Evolutionary conservation across 352 stramenopile genomes (phyloP), one percentile per base, ranked within the genome.

Genomic region (Thalassiosira hispida): DNA sequence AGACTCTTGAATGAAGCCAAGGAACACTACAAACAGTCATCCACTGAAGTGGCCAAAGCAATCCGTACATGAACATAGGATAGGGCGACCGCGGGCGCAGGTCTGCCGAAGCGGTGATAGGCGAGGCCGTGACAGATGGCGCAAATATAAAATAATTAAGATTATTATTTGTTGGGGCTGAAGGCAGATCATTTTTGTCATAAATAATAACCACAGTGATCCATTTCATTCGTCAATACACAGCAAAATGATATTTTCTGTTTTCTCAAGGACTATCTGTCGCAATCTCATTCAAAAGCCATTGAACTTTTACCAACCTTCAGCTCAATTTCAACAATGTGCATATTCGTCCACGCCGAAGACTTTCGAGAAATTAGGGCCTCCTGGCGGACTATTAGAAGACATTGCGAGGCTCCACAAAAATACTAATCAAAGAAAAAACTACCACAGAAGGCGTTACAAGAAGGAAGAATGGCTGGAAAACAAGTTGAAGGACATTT

Each of bases 401-500:
- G 33, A 42, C 11, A 11, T 42, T 42, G 33, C 33, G 11, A 42
- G 33, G 11, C 11, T 31, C 1, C 47, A 12, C 20, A 20, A 7
- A 57, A 57, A 27, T 18, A 25, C 6, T 27, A 57, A 14, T 22
- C 14, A 11, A 25, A 31, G 47, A 57, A 57, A 22, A 18, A 53
- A n/a, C 33, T 53, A 25, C 16, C 20, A 53, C 16, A 6, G 5
- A 25, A 16, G 47, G 18, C 47, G 25, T 14, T 20, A 27, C 25
- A 2, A 57, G 47, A 20, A 57, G 18, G 47, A 57, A 57, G 14
- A 31, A 18, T 8, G 25, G 12, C 47, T 31, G 20, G 47, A 20
- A 27, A 18, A 27, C 20, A 57, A 31, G 47, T 57, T 57, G 14
- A 57, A 57, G 7, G 47, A 57, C 6, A 57, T 57, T 22, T 57